Conservation (phyloP, 352 stramenopile genomes). For the Globisporangium radiosum region DNA sequence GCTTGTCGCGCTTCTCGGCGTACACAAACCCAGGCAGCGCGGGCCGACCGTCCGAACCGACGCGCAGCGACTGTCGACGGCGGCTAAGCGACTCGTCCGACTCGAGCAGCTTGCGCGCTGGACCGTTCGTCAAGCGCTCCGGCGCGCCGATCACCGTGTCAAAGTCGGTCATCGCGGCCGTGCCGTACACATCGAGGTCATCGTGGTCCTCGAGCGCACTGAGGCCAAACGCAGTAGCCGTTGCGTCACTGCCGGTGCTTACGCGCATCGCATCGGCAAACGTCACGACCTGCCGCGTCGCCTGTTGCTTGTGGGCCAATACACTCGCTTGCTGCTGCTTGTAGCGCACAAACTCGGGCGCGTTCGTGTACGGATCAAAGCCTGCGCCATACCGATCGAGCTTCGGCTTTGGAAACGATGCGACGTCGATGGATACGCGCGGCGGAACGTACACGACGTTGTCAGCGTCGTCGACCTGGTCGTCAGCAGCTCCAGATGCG, state of each 20-base stretch:
- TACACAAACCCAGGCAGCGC: slow-evolving; percentile 57
- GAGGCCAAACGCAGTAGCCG: slow-evolving; percentile 49
- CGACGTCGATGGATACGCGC: slow-evolving; percentile 46
- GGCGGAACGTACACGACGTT: slow-evolving; percentile 50
- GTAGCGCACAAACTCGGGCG: slow-evolving; percentile 60
- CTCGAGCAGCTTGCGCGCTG: slow-evolving; percentile 25
- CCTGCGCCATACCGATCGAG: slow-evolving; percentile 68
- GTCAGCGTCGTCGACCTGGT: slow-evolving; percentile 13
- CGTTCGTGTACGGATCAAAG: slow-evolving; percentile 70
- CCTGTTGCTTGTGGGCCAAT: slow-evolving; percentile 9
- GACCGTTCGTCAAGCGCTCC: slow-evolving; percentile 9
- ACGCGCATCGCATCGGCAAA: slow-evolving; percentile 64
- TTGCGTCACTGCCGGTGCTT: slow-evolving; percentile 25
- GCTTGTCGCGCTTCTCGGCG: slow-evolving; percentile 28
- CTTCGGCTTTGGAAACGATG: slow-evolving; percentile 62
- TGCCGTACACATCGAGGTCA: slow-evolving; percentile 77
- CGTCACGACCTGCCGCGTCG: slow-evolving; percentile 50
- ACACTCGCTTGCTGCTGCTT: slow-evolving; percentile 24
- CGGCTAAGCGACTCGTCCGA: slow-evolving; percentile 17
- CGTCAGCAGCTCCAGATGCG: background rate
- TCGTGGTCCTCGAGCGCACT: slow-evolving; percentile 81
- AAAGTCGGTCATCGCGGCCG: slow-evolving; percentile 56
- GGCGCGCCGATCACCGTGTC: slow-evolving; percentile 42
- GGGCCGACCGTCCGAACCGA: slow-evolving; percentile 41
- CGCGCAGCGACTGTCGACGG: slow-evolving; percentile 17